Conservation (phyloP, 805 yeast genomes). For the Myxozyma melibiosi region DNA sequence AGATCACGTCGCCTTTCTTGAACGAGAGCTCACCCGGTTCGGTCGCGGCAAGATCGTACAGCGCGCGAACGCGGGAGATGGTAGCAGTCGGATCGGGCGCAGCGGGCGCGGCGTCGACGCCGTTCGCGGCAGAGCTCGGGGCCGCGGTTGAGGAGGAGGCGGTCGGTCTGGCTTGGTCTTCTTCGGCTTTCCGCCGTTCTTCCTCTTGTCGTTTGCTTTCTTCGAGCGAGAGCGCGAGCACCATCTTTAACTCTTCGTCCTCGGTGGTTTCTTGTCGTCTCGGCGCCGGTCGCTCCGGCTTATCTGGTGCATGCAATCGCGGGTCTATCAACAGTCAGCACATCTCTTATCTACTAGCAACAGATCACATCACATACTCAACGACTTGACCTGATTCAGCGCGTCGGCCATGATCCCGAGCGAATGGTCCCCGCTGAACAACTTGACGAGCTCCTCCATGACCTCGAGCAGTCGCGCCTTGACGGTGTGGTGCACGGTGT, state of each 20-base stretch:
- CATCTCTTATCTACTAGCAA: too few species aligned
- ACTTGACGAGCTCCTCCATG: slow-evolving; percentile 62
- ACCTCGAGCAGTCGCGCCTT: slow-evolving; percentile 67
- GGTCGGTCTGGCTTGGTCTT: slow-evolving; percentile 2
- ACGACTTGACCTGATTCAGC: slow-evolving; percentile 50
- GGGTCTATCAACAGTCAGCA: slow-evolving; percentile 40
- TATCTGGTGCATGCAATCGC: slow-evolving; percentile 49
- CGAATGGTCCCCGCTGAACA: slow-evolving; percentile 75
- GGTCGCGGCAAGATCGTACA: slow-evolving; percentile 74
- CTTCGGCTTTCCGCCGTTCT: slow-evolving; percentile 11
- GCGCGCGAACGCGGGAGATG: slow-evolving; percentile 73
- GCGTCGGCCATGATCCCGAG: slow-evolving; percentile 69
- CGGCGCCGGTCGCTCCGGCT: slow-evolving; percentile 56
- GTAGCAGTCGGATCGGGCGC: slow-evolving; percentile 37
- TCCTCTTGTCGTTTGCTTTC: slow-evolving; percentile 47
- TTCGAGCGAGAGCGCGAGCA: slow-evolving; percentile 68
- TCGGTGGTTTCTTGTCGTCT: slow-evolving; percentile 46
- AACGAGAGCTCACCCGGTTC: slow-evolving; percentile 90
- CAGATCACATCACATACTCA: slow-evolving; percentile 36
- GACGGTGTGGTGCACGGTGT: slow-evolving; percentile 64
- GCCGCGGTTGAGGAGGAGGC: slow-evolving; percentile 5
- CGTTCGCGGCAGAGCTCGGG: background rate
- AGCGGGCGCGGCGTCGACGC: slow-evolving; percentile 4
- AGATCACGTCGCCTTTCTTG: slow-evolving; percentile 81
- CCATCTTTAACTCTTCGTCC: slow-evolving; percentile 78